Evolutionary conservation across 2,329 filamentous ascomycete genomes (phyloP), one percentile per base, ranked within the genome.

Genomic region (Fusarium hainanense): DNA sequence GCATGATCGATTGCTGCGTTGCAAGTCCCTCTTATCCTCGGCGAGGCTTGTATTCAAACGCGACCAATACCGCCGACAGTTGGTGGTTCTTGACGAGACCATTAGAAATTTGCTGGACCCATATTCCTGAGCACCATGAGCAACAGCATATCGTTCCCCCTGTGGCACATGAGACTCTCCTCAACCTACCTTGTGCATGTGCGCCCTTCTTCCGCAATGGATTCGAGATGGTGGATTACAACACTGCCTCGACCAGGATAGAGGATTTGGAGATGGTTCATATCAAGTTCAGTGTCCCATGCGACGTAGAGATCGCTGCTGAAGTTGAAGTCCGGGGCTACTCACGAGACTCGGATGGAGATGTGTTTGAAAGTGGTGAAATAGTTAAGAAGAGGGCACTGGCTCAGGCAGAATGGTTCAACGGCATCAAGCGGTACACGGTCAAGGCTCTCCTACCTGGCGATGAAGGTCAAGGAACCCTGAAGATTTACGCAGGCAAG

Each of bases 1-100:
- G 96, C 52, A 92, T 98, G 70, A 93, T 99, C 83, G 96, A 99
- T 79, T 96, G 93, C 78, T 97, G 93, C 37, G 85, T 99, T 49
- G 94, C 96, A 6, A 94, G 92, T 68, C 94, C 95, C 14, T 97
- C 95, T 0, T 93, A 98, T 75, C 95, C 96, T 12, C 90, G 88
- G 60, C 88, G 97, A 49, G 85, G 84, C 18, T 84, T 89, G 32
- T 98, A 97, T 80, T 97, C 94, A 16, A 92, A 88, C 72, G 87
- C 87, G 27, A 88, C 88, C 62, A 88, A 90, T 44, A 84, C 87
- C 3, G 93, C 96, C 1, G 96, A 99, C 73, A 85, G 85, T 32
- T 98, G 93, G 90, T 99, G 94, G 86, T 99, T 99, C 82, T 88
- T 99, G n/a, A 84, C 93, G 2, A 88, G 93, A 11, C 97, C 97